These are phyloP conservation scores for Blastobotrys serpentis DNA, from an alignment of 1,139 yeast species.

Conservation along the genomic window DNA sequence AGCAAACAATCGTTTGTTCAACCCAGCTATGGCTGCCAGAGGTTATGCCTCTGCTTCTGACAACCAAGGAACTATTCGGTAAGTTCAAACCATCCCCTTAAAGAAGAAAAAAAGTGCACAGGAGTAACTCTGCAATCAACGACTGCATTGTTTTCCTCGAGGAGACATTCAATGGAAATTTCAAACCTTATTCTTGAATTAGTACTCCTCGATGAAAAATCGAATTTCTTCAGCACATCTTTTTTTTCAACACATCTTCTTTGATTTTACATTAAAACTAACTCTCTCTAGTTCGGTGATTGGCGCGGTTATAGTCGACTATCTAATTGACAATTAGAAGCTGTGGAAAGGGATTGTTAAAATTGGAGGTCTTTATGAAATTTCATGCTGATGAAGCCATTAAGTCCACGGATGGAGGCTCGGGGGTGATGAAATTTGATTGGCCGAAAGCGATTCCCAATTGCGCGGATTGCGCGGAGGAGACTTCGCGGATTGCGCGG, in stretches of 20 bases:
- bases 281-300: conserved; percentile 73
- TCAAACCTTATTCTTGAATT: not conserved
- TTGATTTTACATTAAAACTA: no score
- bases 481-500: not conserved
- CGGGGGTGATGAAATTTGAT: conserved; percentile 6
- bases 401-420: not conserved
- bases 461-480: conserved; percentile 8
- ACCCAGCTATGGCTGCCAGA: conserved; percentile 47
- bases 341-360: not conserved
- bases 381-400: not conserved
- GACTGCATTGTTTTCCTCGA: no score
- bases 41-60: conserved; percentile 69
- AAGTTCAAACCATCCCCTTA: conserved; percentile 45
- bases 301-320: conserved; percentile 92
- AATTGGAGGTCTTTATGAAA: not conserved
- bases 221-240: no score
- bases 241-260: no score
- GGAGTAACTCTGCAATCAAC: not conserved
- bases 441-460: conserved; percentile 1
- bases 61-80: conserved; percentile 86
- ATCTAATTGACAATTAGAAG: no score
- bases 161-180: no score
- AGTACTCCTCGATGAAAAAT: not conserved
- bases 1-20: conserved; percentile 64
- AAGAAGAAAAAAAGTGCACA: not conserved